These are phyloP conservation scores for Datisca glomerata DNA, from an alignment of 306 rosid genomes.

Conservation along the genomic window DNA sequence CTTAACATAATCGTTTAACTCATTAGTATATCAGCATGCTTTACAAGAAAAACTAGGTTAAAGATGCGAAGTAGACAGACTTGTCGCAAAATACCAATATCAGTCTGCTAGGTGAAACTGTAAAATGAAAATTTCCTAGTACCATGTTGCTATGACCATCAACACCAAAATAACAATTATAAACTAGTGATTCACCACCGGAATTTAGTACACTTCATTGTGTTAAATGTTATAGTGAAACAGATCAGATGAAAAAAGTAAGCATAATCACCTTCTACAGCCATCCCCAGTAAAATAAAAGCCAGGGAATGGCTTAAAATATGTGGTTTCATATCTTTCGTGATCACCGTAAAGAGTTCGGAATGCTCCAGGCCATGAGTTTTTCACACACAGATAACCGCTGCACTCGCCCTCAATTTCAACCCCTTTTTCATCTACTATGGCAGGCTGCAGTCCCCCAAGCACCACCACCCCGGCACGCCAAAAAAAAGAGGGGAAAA, in stretches of 20 bases:
- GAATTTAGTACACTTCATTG: too few species aligned
- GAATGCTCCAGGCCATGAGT: constrained; percentile 91
- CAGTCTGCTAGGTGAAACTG: too few species aligned
- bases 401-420: constrained; percentile 81
- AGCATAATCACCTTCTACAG: constrained; percentile 46
- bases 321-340: constrained; percentile 87
- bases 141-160: too few species aligned
- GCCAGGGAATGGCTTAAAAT: constrained; percentile 80
- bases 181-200: too few species aligned
- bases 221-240: too few species aligned
- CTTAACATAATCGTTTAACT: constrained; percentile 14
- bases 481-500: constrained; percentile 3
- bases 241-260: background rate
- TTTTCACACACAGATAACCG: constrained; percentile 69
- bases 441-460: constrained; percentile 56
- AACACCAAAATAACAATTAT: too few species aligned
- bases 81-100: too few species aligned
- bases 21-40: too few species aligned
- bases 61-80: too few species aligned
- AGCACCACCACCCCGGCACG: constrained; percentile 3
- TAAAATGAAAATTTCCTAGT: too few species aligned
- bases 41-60: too few species aligned
- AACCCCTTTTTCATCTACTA: constrained; percentile 81
- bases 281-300: constrained; percentile 93
- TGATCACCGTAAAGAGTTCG: constrained; percentile 83